Evolutionary conservation across 306 rosid species (phyloP), one percentile per base, ranked within the genome.

Genomic region (Citrullus colocynthis): DNA sequence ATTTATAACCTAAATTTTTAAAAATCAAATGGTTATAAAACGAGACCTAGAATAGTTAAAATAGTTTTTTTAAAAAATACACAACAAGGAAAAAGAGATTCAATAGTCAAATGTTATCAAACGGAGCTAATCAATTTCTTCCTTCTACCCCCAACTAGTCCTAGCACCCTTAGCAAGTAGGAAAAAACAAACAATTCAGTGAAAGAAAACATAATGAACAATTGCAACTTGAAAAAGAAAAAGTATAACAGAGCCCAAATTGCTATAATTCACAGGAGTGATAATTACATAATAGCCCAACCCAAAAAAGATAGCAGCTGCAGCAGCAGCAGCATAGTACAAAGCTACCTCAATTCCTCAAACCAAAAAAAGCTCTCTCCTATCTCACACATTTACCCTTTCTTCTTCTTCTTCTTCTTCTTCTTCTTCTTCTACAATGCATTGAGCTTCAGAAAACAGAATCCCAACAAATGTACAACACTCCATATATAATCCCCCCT

Each of bases 401-500:
- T 65, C 72, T 64, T 32, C 36, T 32, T 42, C 74, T 41, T 48
- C 77, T 51, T 73, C 60, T 73, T n/a, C n/a, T 45, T 65, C 72
- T 64, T 32, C 34, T 32, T 42, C 74, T 41, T 48, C 77, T 51
- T 73, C 60, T 73, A 73, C 77, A 73, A 73, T 15, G 77, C 44
- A 30, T 21, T 70, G 75, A 70, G 75, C 21, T 70, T 45, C 57
- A 69, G 55, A 69, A 39, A 42, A 42, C 37, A 69, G 75, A 70
- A 70, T 42, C 75, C 75, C 75, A 70, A 65, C 49, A 65, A 65
- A 67, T 67, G 74, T 67, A 67, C 74, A 67, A 73, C 60, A 48
- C 77, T 73, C 7, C 39, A 72, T 49, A 7, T 17, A 55, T 2
- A 24, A 24, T 24, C 28, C 28, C 28, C 42, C 59, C 74, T 5